Conservation (phyloP, 768 basidiomycete genomes). For the Paxillus rubicundulus region DNA sequence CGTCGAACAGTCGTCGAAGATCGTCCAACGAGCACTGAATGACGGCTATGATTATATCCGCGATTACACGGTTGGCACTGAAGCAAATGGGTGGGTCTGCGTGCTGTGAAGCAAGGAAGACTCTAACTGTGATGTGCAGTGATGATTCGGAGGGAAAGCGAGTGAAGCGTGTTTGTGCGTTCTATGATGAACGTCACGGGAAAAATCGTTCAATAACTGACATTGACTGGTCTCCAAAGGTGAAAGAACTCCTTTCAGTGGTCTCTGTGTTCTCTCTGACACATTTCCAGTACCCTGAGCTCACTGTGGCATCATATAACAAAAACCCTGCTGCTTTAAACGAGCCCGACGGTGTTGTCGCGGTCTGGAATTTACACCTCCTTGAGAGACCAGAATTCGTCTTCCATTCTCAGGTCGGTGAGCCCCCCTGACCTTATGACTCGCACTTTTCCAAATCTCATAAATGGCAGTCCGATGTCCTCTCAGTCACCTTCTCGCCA, state of each 20-base stretch:
- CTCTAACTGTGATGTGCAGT: conserved; percentile 38
- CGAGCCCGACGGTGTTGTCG: conserved; percentile 96
- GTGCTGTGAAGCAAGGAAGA: neutral
- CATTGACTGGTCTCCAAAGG: conserved; percentile 98
- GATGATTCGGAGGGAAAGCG: conserved; percentile 89
- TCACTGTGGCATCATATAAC: conserved; percentile 95
- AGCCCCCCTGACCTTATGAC: neutral
- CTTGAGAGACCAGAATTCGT: conserved; percentile 96
- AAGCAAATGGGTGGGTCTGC: conserved; percentile 70
- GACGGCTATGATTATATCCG: conserved; percentile 96
- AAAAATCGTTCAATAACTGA: conserved; percentile 95
- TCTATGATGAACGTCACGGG: conserved; percentile 87
- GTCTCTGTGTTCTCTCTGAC: neutral
- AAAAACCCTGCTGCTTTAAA: conserved; percentile 92
- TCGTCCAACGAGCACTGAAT: conserved; percentile 90
- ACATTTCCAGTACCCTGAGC: conserved; percentile 78
- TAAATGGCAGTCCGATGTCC: conserved; percentile 80
- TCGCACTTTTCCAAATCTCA: conserved; percentile 2
- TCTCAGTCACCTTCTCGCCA: conserved; percentile 95
- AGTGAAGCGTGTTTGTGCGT: conserved; percentile 92
- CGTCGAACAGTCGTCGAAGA: conserved; percentile 91
- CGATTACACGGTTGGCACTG: conserved; percentile 91
- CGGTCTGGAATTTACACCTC: conserved; percentile 96
- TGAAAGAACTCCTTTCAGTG: conserved; percentile 28
- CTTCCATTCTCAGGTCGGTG: conserved; percentile 92